These are phyloP conservation scores for Solanum appendiculatum DNA, from an alignment of 257 asterid species.

Conservation along the genomic window DNA sequence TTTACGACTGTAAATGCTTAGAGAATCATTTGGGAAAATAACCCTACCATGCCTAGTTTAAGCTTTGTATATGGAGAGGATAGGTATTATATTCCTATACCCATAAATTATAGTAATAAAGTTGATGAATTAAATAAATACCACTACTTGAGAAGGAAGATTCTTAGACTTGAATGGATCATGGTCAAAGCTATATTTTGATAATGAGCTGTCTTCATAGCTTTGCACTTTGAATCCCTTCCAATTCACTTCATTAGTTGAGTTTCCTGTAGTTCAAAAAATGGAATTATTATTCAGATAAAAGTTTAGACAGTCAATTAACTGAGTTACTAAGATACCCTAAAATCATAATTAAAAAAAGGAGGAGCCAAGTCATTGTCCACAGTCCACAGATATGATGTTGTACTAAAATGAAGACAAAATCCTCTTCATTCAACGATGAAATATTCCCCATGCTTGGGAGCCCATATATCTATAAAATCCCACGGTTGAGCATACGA, in stretches of 20 bases:
- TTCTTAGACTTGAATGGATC: background rate
- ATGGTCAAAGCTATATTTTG: background rate
- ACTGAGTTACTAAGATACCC: background rate
- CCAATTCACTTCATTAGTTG: background rate
- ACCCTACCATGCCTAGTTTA: background rate
- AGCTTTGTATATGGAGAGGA: background rate
- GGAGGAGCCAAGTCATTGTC: background rate
- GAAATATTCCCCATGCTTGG: constrained; percentile 49
- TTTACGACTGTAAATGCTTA: background rate
- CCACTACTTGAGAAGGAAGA: background rate
- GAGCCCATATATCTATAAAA: constrained; percentile 22
- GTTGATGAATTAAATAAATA: background rate
- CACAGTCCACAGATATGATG: constrained; percentile 1
- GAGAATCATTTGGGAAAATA: background rate
- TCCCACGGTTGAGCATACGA: background rate
- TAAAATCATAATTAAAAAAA: background rate
- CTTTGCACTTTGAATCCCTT: background rate
- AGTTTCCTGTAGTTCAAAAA: background rate
- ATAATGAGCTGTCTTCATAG: background rate
- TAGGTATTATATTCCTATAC: background rate
- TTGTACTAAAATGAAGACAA: constrained; percentile 19
- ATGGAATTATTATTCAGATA: no score
- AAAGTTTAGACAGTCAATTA: no score
- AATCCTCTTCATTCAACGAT: constrained; percentile 24
- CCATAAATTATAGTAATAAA: background rate